These are phyloP conservation scores for Austroboletus festivus DNA, from an alignment of 768 basidiomycete genomes.

Conservation along the genomic window DNA sequence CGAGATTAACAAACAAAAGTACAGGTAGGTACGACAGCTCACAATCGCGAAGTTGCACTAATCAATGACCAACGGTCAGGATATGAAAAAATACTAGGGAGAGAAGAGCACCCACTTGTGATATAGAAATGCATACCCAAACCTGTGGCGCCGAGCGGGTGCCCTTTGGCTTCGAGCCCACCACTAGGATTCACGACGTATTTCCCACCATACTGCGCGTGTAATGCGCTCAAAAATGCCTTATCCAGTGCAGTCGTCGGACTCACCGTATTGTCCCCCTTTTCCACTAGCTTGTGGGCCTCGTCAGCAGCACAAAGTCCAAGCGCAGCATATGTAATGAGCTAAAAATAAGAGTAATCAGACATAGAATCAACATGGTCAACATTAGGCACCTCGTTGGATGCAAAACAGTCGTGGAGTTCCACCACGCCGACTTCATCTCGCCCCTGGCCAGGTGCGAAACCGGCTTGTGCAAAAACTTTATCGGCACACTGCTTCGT, in stretches of 20 bases:
- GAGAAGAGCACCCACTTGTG: slow-evolving; percentile 48
- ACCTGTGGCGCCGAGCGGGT: slow-evolving; percentile 81
- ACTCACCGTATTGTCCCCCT: slow-evolving; percentile 74
- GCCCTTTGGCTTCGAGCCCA: slow-evolving; percentile 86
- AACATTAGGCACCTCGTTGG: no score
- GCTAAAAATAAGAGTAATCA: slow-evolving; percentile 35
- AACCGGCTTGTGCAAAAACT: slow-evolving; percentile 67
- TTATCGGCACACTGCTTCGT: slow-evolving; percentile 61
- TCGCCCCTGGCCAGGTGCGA: slow-evolving; percentile 54
- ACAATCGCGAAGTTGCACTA: slow-evolving; percentile 79
- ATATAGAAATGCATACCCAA: slow-evolving; percentile 88
- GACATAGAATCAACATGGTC: no score
- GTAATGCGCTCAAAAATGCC: background rate
- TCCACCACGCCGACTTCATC: slow-evolving; percentile 80
- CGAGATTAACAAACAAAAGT: background rate
- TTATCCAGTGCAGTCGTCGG: background rate
- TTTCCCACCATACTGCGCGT: slow-evolving; percentile 70
- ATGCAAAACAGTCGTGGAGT: slow-evolving; percentile 83
- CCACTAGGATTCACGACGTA: slow-evolving; percentile 84
- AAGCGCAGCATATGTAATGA: slow-evolving; percentile 79
- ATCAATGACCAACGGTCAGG: no score
- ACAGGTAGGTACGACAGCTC: slow-evolving; percentile 7
- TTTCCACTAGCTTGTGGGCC: slow-evolving; percentile 71
- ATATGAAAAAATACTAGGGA: background rate
- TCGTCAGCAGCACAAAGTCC: slow-evolving; percentile 65